Evolutionary conservation across 305 asterid species (phyloP).

Genomic region (Fraxinus nigra): DNA sequence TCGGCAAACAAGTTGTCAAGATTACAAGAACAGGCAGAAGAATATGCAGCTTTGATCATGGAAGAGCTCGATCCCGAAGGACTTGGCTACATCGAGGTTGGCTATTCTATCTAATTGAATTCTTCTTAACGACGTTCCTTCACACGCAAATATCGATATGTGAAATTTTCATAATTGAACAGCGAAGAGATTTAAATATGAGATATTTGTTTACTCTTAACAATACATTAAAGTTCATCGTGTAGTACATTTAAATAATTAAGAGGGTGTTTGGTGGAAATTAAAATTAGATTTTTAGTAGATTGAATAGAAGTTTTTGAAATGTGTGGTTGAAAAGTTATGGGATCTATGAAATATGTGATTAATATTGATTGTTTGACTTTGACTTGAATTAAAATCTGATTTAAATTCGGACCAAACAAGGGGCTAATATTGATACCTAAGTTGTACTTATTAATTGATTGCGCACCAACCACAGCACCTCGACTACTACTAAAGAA

Average conservation of each 20-base stretch:
- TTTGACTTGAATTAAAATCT: no score
- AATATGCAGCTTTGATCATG: slow-evolving; percentile 52
- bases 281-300: no score
- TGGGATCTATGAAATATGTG: no score
- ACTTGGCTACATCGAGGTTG: slow-evolving; percentile 59
- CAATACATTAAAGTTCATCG: not conserved
- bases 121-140: not conserved
- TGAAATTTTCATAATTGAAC: not conserved
- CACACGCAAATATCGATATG: not conserved
- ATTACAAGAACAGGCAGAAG: slow-evolving; percentile 8
- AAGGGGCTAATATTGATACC: not conserved
- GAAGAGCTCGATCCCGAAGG: slow-evolving; percentile 66
- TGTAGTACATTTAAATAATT: not conserved
- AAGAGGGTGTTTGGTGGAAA: no score
- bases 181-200: no score
- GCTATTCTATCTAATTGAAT: not conserved
- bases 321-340: no score
- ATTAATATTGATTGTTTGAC: no score
- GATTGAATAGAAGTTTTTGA: no score
- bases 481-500: not conserved
- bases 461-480: not conserved
- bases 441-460: not conserved
- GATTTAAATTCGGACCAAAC: no score
- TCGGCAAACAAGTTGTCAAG: slow-evolving; percentile 19
- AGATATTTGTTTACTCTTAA: not conserved